Base-by-base conservation (phyloP, 2,329 filamentous ascomycete genomes). In the Erysiphe pulchra region DNA sequence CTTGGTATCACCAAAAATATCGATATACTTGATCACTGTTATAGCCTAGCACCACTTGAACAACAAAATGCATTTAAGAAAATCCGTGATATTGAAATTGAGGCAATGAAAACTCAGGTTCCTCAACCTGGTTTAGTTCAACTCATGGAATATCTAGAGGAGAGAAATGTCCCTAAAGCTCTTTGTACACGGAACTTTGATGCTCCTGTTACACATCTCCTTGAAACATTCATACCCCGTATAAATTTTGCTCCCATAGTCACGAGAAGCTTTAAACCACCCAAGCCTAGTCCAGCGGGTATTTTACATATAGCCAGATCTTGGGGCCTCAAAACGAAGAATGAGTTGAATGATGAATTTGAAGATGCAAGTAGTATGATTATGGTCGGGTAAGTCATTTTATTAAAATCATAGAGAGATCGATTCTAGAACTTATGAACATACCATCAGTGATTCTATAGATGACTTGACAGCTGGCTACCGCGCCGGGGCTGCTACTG, bases 111-210 rank as follows among this genome's bases (percentile, higher is more conserved):
- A 7, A 11, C 33, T 11, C 90, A 95, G 61, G 66, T 74, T 32
- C 77, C 87, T 2, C 87, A 94, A 60, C 77, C 82, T 0, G 87
- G 87, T 1, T 73, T 95, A 3, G 62, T 69, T 1, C 61, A 68
- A 28, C 68, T 98, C 45, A 93, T 95, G 81, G 63, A 72, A 47
- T 92, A 90, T 59, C 73, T 95, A 16, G 77, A 90, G 55, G 56
- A 62, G 7, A 69, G 70, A 28, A 60, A 63, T 6, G 59, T 94
- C 31, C 73, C 66, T 53, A 90, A 92, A 61, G 87, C 73, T 14
- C 85, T 95, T 51, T 94, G 86, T 63, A 95, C 90, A 2, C 72
- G 90, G 56, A 95, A 98, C 64, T 95, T 94, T 56, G 82, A 87
- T 54, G 65, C 71, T 8, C 83, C 83, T 6, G 82, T 90, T 1